Evolutionary conservation across 1,139 yeast genomes (phyloP), one percentile per base, ranked within the genome.

Genomic region (Diutina rugosa): DNA sequence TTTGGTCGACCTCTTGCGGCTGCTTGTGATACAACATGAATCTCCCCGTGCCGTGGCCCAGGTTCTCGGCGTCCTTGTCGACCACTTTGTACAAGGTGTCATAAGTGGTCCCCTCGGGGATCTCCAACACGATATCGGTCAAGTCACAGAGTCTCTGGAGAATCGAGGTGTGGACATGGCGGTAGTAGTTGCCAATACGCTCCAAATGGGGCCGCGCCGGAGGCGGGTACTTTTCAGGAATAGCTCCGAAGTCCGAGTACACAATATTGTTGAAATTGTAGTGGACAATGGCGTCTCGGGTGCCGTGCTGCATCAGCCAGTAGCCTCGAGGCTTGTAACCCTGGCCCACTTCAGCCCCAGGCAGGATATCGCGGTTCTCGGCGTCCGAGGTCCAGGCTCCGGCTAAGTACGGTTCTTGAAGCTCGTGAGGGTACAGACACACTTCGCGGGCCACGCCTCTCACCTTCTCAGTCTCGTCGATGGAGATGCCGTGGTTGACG

Each of bases 321-420:
- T 73, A 73, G 0, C 77, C 77, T 58, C 64, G 69, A 38, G 81
- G 81, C 59, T 77, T 77, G 63, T 67, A 77, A 0, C 81, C 81
- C 38, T 67, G 65, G 10, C 79, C 79, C 55, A 80, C 65, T 59
- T 77, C 79, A 12, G 76, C 78, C 0, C 81, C 81, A 29, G 52
- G 68, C 1, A 72, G 67, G 26, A 66, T 68, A 6, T 67, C 47
- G 28, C 72, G 58, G 55, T 70, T 72, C 60, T 70, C 73, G 6
- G 64, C 58, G 58, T 69, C 72, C 1, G 72, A 64, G 46, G 68
- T 67, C 60, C 63, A 62, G n/a, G 71, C 69, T 2, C 72, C 72
- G 3, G 72, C 71, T 18, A 66, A 58, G 56, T 61, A 61, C 26
- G 64, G 65, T 63, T 29, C 64, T 60, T 2, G 74, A 71, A 21